Percentiles rank a stretch among this genome's conserved stretches.
phyloP scores from a whole-genome alignment of 1,139 yeast genomes.

The Pichiaceae sp. region DNA sequence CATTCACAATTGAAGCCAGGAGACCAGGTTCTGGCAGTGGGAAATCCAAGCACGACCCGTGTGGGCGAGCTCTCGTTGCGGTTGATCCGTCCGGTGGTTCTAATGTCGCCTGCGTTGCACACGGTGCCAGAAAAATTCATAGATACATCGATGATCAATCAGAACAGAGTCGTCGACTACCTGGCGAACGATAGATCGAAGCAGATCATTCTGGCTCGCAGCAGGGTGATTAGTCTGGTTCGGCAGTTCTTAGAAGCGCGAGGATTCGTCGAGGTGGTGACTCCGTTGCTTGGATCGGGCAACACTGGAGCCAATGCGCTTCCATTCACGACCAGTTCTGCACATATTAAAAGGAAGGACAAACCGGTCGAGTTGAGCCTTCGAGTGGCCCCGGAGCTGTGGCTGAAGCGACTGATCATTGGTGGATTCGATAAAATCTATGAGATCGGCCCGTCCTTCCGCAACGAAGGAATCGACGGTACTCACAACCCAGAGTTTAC shows the following conservation, averaged over 20 bases:
- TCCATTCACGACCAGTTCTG: conserved; percentile 60
- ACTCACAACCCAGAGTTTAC: conserved; percentile 96
- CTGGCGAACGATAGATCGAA: conserved; percentile 47
- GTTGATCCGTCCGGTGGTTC: conserved; percentile 35
- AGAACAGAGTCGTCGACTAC: conserved; percentile 69
- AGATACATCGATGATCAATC: conserved; percentile 50
- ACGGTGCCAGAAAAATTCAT: conserved; percentile 59
- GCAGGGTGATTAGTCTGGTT: conserved; percentile 43
- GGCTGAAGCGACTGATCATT: conserved; percentile 77
- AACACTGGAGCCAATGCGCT: conserved; percentile 88
- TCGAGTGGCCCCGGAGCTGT: conserved; percentile 90
- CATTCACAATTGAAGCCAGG: conserved; percentile 55
- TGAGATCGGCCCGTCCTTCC: conserved; percentile 77
- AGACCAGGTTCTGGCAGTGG: conserved; percentile 58
- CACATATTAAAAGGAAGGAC: conserved; percentile 29
- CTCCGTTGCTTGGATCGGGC: conserved; percentile 68
- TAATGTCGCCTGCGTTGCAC: conserved; percentile 63
- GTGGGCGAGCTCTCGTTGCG: conserved; percentile 74
- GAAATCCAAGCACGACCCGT: conserved; percentile 66
- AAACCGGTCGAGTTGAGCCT: conserved; percentile 37
- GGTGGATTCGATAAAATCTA: conserved; percentile 81
- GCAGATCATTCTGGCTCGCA: conserved; percentile 44
- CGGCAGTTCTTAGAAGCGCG: conserved; percentile 45
- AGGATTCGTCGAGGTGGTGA: conserved; percentile 76
- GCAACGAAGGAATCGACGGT: conserved; percentile 89